These are phyloP conservation scores for Rusavskia elegans DNA, from an alignment of 495 filamentous ascomycete species.

Conservation along the genomic window DNA sequence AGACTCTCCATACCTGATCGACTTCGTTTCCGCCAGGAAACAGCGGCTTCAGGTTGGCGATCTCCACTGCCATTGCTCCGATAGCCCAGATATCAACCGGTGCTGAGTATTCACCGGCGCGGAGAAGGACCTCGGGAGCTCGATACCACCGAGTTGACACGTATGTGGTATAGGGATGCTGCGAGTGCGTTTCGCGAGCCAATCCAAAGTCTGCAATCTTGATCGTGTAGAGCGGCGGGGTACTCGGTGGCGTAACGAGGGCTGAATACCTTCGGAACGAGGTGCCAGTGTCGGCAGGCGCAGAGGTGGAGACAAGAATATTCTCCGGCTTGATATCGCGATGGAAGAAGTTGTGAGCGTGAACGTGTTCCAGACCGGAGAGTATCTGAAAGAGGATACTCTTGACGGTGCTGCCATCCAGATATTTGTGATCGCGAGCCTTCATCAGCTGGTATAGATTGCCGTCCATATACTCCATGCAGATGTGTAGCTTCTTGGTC, in stretches of 20 bases:
- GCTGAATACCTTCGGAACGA: constrained; percentile 85
- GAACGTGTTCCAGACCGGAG: constrained; percentile 89
- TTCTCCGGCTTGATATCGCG: constrained; percentile 99
- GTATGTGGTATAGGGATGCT: constrained; percentile 92
- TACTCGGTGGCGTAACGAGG: constrained; percentile 85
- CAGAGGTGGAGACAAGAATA: constrained; percentile 89
- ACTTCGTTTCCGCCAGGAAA: constrained; percentile 98
- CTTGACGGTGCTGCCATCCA: constrained; percentile 87
- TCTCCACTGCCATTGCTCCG: constrained; percentile 98
- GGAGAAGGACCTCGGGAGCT: constrained; percentile 84
- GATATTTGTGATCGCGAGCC: constrained; percentile 78
- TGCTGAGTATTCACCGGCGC: constrained; percentile 93
- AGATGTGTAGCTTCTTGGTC: constrained; percentile 90
- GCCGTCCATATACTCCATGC: constrained; percentile 99
- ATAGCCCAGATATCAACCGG: constrained; percentile 98
- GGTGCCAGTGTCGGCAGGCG: constrained; percentile 57
- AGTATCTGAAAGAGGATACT: constrained; percentile 97
- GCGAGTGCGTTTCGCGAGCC: constrained; percentile 93
- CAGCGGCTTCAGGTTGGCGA: constrained; percentile 90
- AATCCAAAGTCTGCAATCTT: constrained; percentile 99
- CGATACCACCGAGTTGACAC: constrained; percentile 98
- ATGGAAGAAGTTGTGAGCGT: constrained; percentile 95
- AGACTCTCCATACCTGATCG: constrained; percentile 97
- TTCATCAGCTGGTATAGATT: constrained; percentile 99
- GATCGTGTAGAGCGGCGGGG: constrained; percentile 82